Percentiles rank a stretch among this genome's conserved stretches.
phyloP scores from a whole-genome alignment of 768 basidiomycete species.

The Tylopilus subfusipes region DNA sequence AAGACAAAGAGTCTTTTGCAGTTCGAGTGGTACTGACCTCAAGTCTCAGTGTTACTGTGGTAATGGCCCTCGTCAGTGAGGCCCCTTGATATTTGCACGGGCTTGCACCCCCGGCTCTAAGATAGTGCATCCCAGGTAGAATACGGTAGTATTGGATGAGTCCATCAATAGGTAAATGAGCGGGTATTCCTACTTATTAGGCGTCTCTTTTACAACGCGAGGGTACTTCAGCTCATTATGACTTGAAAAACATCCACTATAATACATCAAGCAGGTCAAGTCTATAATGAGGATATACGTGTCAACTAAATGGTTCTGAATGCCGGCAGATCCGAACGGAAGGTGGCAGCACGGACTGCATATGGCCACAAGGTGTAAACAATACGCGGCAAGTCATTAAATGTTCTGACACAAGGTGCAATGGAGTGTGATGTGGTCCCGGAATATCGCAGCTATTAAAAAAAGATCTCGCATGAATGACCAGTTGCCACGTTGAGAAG shows the following conservation, averaged over 20 bases:
- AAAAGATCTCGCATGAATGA: slow-evolving; percentile 15
- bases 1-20: slow-evolving; percentile 27
- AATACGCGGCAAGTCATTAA: slow-evolving; percentile 43
- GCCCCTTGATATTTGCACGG: slow-evolving; percentile 34
- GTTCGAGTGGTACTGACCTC: slow-evolving; percentile 9
- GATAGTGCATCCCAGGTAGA: not conserved
- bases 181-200: not conserved
- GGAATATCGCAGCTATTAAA: slow-evolving; percentile 71
- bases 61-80: slow-evolving; percentile 67
- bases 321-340: slow-evolving; percentile 17
- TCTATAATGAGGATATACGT: slow-evolving; percentile 22
- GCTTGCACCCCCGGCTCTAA: no score
- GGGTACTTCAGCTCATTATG: slow-evolving; percentile 7
- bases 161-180: not conserved
- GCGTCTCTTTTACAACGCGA: not conserved
- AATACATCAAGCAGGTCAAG: slow-evolving; percentile 26
- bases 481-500: not conserved
- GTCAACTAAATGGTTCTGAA: slow-evolving; percentile 21
- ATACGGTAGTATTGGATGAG: not conserved
- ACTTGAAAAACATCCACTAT: slow-evolving; percentile 22
- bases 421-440: slow-evolving; percentile 68
- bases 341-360: slow-evolving; percentile 4
- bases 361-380: slow-evolving; percentile 4
- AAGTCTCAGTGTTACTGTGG: slow-evolving; percentile 58
- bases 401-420: slow-evolving; percentile 86